phyloP scores from a whole-genome alignment of 2,329 filamentous ascomycete genomes.

The Fusarium chaquense region DNA sequence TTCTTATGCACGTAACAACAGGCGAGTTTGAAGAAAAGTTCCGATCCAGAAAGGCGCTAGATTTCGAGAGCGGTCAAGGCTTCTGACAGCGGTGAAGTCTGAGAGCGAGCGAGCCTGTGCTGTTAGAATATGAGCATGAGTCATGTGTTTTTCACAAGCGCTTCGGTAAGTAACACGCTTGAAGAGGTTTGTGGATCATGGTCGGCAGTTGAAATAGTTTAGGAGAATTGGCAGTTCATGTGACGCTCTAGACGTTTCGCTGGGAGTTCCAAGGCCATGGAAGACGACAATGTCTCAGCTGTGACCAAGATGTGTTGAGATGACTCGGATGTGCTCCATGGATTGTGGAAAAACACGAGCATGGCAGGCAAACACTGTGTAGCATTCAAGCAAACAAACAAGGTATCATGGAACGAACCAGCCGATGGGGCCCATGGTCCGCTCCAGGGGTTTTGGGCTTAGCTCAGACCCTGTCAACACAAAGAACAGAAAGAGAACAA shows the following conservation, averaged over 20 bases:
- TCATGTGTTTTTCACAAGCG: slow-evolving; percentile 19
- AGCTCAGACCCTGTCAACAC: slow-evolving; percentile 9
- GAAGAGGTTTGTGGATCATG: slow-evolving; percentile 29
- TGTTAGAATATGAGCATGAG: slow-evolving; percentile 22
- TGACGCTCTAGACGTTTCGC: neutral
- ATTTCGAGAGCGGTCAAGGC: slow-evolving; percentile 29
- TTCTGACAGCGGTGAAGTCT: slow-evolving; percentile 25
- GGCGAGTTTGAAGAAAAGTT: slow-evolving; percentile 19
- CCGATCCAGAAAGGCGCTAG: slow-evolving; percentile 12
- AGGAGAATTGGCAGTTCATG: slow-evolving; percentile 1
- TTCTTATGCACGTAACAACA: slow-evolving; percentile 31
- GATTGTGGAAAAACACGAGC: slow-evolving; percentile 17
- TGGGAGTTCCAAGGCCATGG: neutral
- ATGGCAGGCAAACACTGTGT: slow-evolving; percentile 30
- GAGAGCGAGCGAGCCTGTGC: slow-evolving; percentile 4
- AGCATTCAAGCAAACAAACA: slow-evolving; percentile 22
- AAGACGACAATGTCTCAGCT: neutral
- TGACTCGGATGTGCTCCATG: slow-evolving; percentile 27
- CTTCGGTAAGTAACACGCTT: slow-evolving; percentile 21
- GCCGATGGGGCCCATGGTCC: slow-evolving; percentile 28
- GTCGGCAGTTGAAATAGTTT: slow-evolving; percentile 32
- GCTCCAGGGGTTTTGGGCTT: slow-evolving; percentile 8
- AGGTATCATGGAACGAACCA: slow-evolving; percentile 27
- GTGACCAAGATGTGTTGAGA: slow-evolving; percentile 12
- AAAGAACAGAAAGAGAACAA: slow-evolving; percentile 16